These are phyloP conservation scores for Aspergillus haitiensis DNA, from an alignment of 495 filamentous ascomycete genomes.

Conservation along the genomic window DNA sequence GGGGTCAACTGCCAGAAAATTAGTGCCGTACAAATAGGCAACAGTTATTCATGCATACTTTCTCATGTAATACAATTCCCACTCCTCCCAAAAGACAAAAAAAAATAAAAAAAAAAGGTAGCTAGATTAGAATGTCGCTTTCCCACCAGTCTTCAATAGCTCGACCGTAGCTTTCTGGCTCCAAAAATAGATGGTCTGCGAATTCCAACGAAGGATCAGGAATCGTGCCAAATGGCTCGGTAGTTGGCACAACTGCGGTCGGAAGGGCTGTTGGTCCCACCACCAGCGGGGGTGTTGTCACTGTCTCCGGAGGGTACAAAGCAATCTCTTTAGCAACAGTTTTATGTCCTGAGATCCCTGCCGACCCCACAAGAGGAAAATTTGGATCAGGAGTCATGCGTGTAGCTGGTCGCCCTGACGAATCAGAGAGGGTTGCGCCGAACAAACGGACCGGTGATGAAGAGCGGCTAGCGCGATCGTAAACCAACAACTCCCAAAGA, in stretches of 20 bases:
- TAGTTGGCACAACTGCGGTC: constrained; percentile 7
- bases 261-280: constrained; percentile 1
- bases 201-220: constrained; percentile 24
- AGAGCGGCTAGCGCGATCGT: constrained; percentile 31
- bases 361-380: constrained; percentile 37
- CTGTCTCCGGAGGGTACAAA: constrained; percentile 35
- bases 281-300: constrained; percentile 25
- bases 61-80: no score
- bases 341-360: constrained; percentile 38
- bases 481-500: constrained; percentile 36
- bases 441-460: constrained; percentile 27
- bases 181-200: constrained; percentile 30
- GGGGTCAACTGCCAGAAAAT: background rate
- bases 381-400: constrained; percentile 29
- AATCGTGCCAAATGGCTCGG: constrained; percentile 20
- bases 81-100: no score
- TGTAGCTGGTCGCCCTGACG: constrained; percentile 11
- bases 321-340: constrained; percentile 36
- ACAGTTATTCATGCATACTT: background rate
- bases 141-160: constrained; percentile 40
- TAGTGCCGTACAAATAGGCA: constrained; percentile 10
- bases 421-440: constrained; percentile 28
- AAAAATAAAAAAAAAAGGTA: background rate
- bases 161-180: constrained; percentile 35
- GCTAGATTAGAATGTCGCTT: constrained; percentile 13